A percentile compares a stretch with the other conserved stretches of the same genome.
phyloP scores from a whole-genome alignment of 495 filamentous ascomycete genomes.

The Xylaria curta region DNA sequence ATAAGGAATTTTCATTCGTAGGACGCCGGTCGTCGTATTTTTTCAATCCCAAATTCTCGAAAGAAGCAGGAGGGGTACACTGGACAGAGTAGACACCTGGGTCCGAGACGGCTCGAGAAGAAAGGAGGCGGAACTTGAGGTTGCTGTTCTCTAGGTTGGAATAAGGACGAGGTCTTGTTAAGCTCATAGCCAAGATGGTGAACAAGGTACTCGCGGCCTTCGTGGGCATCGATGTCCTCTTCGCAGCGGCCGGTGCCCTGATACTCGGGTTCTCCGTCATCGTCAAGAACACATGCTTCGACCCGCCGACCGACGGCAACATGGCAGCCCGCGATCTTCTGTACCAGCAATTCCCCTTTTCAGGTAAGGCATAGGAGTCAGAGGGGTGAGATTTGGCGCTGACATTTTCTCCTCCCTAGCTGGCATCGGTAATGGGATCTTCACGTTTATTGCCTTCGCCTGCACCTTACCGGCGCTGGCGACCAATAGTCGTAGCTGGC shows the following conservation, averaged over 20 bases:
- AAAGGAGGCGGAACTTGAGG: slow-evolving; percentile 28
- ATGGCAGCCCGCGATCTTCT: slow-evolving; percentile 69
- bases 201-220: slow-evolving; percentile 66
- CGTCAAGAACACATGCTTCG: slow-evolving; percentile 56
- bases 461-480: slow-evolving; percentile 66
- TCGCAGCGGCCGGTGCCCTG: slow-evolving; percentile 67
- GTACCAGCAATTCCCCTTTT: slow-evolving; percentile 65
- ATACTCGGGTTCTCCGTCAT: slow-evolving; percentile 68
- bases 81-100: slow-evolving; percentile 27
- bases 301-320: slow-evolving; percentile 51
- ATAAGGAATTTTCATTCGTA: slow-evolving; percentile 30
- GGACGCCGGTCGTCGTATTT: slow-evolving; percentile 57
- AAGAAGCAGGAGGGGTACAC: slow-evolving; percentile 21
- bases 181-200: slow-evolving; percentile 51
- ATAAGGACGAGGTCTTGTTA: not conserved
- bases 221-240: slow-evolving; percentile 63
- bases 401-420: slow-evolving; percentile 48
- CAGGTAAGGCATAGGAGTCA: slow-evolving; percentile 50
- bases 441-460: slow-evolving; percentile 63
- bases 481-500: slow-evolving; percentile 60
- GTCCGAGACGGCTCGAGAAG: slow-evolving; percentile 16
- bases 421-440: slow-evolving; percentile 68
- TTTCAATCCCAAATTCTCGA: slow-evolving; percentile 29
- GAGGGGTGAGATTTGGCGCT: too few relatives aligned
- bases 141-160: not conserved